These are phyloP conservation scores for Podila verticillata DNA, from an alignment of 192 early-diverging fungal genomes.

Conservation along the genomic window DNA sequence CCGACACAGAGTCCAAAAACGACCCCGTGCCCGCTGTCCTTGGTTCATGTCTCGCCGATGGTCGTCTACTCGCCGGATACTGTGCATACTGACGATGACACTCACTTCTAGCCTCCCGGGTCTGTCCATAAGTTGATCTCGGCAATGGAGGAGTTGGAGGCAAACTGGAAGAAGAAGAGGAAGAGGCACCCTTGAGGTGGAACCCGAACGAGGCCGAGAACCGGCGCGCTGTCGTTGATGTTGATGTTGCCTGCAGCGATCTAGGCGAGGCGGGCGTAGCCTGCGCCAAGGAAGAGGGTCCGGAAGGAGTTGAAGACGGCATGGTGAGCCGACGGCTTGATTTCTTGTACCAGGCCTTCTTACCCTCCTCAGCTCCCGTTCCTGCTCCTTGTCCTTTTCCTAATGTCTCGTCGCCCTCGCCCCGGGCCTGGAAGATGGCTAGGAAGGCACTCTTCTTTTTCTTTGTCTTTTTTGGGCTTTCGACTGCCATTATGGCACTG, in stretches of 20 bases:
- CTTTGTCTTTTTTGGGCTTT: not conserved
- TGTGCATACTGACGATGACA: not conserved
- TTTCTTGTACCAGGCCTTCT: not conserved
- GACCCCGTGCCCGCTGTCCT: not conserved
- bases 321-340: not conserved
- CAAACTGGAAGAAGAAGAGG: not conserved
- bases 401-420: not conserved
- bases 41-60: not conserved
- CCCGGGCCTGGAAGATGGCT: conserved; percentile 14
- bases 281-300: not conserved
- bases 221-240: not conserved
- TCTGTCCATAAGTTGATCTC: not conserved
- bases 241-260: not conserved
- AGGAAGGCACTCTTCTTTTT: conserved; percentile 18
- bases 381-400: not conserved
- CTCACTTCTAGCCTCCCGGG: no score
- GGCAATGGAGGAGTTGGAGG: not conserved
- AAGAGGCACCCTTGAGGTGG: not conserved
- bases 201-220: not conserved
- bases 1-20: conserved; percentile 2
- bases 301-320: not conserved
- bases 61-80: not conserved
- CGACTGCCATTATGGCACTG: not conserved
- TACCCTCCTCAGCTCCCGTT: not conserved
- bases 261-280: not conserved